A percentile compares a stretch with the other conserved stretches of the same genome.
These are phyloP conservation scores for Rhipidocladum racemiflorum DNA, from an alignment of 176 grass and related monocot species.

Conservation along the genomic window DNA sequence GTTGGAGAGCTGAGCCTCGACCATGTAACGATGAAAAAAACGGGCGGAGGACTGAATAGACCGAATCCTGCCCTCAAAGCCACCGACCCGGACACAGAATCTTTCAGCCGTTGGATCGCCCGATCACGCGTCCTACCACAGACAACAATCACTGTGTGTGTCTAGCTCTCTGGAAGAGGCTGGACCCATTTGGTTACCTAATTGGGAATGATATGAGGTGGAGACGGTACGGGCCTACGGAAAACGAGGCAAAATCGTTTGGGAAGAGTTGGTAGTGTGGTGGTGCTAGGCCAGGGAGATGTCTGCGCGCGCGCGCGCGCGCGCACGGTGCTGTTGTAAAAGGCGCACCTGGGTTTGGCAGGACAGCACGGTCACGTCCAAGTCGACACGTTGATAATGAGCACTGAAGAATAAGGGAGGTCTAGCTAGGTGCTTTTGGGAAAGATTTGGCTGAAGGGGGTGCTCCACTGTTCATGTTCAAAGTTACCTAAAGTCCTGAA, in stretches of 20 bases:
- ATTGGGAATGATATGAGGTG: constrained; percentile 25
- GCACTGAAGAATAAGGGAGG: constrained; percentile 14
- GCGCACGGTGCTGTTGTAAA: not conserved
- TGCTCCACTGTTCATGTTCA: not conserved
- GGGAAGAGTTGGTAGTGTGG: not conserved
- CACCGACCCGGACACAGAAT: constrained; percentile 52
- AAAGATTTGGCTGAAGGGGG: not conserved
- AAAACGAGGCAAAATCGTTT: constrained; percentile 22
- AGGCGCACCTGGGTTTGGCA: not conserved
- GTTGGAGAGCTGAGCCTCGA: too few species aligned
- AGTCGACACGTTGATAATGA: constrained; percentile 35
- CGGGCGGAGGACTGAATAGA: too few species aligned
- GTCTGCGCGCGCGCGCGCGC: constrained; percentile 16
- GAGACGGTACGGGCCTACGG: constrained; percentile 31
- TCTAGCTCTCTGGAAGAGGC: not conserved
- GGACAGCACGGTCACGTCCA: constrained; percentile 52
- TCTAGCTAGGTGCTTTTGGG: not conserved
- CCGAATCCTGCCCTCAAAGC: constrained; percentile 42
- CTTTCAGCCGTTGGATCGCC: constrained; percentile 55
- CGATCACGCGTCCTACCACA: constrained; percentile 36
- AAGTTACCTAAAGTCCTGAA: constrained; percentile 9
- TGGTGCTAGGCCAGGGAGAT: constrained; percentile 8
- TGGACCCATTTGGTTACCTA: constrained; percentile 39
- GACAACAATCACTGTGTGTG: not conserved
- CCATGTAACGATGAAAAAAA: too few species aligned